phyloP scores from a whole-genome alignment of 2,329 filamentous ascomycete species.

The Fusarium euwallaceae region DNA sequence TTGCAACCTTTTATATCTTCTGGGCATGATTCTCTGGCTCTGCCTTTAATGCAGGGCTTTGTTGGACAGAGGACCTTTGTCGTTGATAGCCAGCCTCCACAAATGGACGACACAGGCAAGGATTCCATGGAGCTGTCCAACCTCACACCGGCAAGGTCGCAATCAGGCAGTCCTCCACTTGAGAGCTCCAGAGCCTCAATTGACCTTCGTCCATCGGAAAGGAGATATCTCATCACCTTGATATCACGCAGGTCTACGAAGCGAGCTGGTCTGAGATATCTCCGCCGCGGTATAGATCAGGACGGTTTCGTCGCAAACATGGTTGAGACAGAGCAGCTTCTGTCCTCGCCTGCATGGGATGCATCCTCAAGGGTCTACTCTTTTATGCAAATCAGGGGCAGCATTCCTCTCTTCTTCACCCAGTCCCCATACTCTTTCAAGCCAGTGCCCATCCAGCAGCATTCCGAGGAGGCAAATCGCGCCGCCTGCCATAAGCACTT shows the following conservation, averaged over 20 bases:
- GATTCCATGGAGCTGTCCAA: constrained; percentile 62
- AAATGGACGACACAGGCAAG: constrained; percentile 61
- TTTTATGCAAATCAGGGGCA: constrained; percentile 89
- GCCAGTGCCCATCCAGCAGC: constrained; percentile 84
- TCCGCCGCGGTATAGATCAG: constrained; percentile 91
- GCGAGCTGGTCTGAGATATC: constrained; percentile 88
- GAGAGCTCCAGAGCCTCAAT: constrained; percentile 49
- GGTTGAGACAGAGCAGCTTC: constrained; percentile 95
- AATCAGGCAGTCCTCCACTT: constrained; percentile 41
- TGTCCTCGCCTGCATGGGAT: constrained; percentile 79
- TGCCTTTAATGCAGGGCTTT: constrained; percentile 95
- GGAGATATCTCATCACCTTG: constrained; percentile 82
- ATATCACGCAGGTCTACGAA: constrained; percentile 91
- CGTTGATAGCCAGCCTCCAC: constrained; percentile 73
- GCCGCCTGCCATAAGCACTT: constrained; percentile 86
- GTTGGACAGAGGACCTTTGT: constrained; percentile 88
- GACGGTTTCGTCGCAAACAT: constrained; percentile 89
- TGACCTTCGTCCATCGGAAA: constrained; percentile 63
- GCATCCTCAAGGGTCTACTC: constrained; percentile 76
- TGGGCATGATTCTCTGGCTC: constrained; percentile 77
- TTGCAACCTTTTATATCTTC: constrained; percentile 79
- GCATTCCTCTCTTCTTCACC: constrained; percentile 94
- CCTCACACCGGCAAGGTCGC: constrained; percentile 50
- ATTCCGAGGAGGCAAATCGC: constrained; percentile 83
- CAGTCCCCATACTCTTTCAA: constrained; percentile 95